These are phyloP conservation scores for Coemansia sp. DNA, from an alignment of 192 early-diverging fungal genomes.

Conservation along the genomic window DNA sequence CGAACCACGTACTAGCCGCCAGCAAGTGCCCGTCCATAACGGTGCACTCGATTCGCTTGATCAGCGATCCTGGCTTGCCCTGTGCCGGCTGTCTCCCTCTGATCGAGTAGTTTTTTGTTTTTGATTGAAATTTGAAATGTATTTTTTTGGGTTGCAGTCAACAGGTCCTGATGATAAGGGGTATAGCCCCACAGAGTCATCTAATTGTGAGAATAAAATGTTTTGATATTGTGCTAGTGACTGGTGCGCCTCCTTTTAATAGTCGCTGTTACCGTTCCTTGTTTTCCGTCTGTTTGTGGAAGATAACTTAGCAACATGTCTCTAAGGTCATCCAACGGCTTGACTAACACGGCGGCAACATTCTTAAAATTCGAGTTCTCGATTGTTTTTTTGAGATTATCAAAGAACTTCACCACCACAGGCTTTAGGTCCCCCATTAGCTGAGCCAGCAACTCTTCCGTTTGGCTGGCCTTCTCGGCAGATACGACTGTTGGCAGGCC, in stretches of 20 bases:
- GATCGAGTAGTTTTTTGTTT: too few relatives aligned
- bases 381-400: conserved; percentile 12
- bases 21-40: too few relatives aligned
- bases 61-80: too few relatives aligned
- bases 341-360: conserved; percentile 23
- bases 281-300: conserved; percentile 8
- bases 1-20: too few relatives aligned
- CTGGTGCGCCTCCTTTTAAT: too few relatives aligned
- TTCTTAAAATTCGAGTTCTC: conserved; percentile 15
- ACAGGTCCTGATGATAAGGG: background rate
- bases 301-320: conserved; percentile 22
- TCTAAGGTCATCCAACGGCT: conserved; percentile 25
- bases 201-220: too few relatives aligned
- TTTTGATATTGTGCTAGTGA: too few relatives aligned
- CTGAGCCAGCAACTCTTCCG: conserved; percentile 7
- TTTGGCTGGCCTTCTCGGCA: background rate
- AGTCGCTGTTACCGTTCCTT: too few relatives aligned
- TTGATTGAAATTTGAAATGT: background rate
- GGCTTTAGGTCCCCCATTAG: conserved; percentile 18
- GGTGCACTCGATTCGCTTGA: too few relatives aligned
- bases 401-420: conserved; percentile 15
- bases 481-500: background rate
- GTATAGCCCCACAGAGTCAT: too few relatives aligned
- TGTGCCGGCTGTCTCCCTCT: too few relatives aligned
- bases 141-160: background rate